Evolutionary conservation across 164 flowering plant genomes (phyloP).

Genomic region (Annona squamosa): DNA sequence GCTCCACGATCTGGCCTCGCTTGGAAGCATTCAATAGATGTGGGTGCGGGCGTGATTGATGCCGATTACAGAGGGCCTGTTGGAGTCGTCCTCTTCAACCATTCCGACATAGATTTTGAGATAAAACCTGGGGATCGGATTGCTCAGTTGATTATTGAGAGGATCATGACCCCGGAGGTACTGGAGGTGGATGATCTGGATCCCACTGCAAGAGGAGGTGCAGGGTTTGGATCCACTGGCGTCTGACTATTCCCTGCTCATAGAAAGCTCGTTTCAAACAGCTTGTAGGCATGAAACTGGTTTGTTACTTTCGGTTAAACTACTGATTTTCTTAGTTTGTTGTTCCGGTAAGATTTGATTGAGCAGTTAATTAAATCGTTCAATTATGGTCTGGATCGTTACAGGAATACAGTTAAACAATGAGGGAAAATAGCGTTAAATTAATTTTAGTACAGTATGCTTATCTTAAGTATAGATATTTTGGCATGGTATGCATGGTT

Average conservation of each 20-base stretch:
- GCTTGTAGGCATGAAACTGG: too few relatives aligned
- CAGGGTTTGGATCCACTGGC: slow-evolving; percentile 92
- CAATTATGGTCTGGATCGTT: too few relatives aligned
- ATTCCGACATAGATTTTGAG: slow-evolving; percentile 74
- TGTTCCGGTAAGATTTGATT: too few relatives aligned
- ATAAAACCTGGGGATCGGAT: slow-evolving; percentile 76
- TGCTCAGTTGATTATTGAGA: slow-evolving; percentile 82
- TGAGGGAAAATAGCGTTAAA: too few relatives aligned
- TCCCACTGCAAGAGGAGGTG: slow-evolving; percentile 52
- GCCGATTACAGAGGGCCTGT: slow-evolving; percentile 90
- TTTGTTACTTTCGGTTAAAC: too few relatives aligned
- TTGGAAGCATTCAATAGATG: slow-evolving; percentile 88
- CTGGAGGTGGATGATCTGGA: slow-evolving; percentile 74
- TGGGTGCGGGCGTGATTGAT: slow-evolving; percentile 91
- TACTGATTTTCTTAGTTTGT: too few relatives aligned
- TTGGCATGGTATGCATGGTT: too few relatives aligned
- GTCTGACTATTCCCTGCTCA: slow-evolving; percentile 16
- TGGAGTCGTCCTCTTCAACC: slow-evolving; percentile 88
- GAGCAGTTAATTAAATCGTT: too few relatives aligned
- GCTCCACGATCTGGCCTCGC: slow-evolving; percentile 92
- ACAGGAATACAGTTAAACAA: too few relatives aligned
- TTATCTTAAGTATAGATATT: too few relatives aligned
- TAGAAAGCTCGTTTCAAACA: too few relatives aligned
- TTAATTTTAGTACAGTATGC: too few relatives aligned
- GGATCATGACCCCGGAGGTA: slow-evolving; percentile 67